phyloP scores from a whole-genome alignment of 163 green algal species.

The Chlamydomonas reinhardtii region DNA sequence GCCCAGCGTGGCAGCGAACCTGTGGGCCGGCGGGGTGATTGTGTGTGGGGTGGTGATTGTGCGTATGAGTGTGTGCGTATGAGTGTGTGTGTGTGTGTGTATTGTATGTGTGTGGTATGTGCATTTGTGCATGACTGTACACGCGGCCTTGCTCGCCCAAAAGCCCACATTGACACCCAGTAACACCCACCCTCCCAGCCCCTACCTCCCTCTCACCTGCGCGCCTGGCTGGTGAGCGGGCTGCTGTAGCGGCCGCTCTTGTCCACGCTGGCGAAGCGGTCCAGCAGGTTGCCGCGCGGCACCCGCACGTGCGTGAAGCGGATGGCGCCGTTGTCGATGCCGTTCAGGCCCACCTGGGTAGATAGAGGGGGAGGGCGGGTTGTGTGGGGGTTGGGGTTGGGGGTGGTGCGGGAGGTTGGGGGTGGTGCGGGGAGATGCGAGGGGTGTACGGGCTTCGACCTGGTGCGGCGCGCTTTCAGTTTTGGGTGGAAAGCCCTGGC shows the following conservation, averaged over 20 bases:
- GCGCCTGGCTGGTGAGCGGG: constrained; percentile 66
- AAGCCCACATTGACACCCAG: not conserved
- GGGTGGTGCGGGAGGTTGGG: too few species aligned
- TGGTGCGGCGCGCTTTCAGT: too few species aligned
- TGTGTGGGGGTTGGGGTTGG: not conserved
- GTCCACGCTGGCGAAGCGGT: constrained; percentile 86
- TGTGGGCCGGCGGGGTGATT: not conserved
- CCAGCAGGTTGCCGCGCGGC: constrained; percentile 84
- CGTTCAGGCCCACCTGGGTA: constrained; percentile 85
- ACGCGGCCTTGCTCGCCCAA: too few species aligned
- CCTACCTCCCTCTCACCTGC: constrained; percentile 23
- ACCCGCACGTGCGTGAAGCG: constrained; percentile 86
- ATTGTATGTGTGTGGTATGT: too few species aligned
- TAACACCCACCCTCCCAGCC: not conserved
- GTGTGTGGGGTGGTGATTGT: too few species aligned
- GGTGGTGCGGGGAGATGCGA: too few species aligned
- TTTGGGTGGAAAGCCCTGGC: too few species aligned
- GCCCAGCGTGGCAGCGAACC: constrained; percentile 90
- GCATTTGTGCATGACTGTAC: too few species aligned
- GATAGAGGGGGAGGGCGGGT: too few species aligned
- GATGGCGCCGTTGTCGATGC: constrained; percentile 92
- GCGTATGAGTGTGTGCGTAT: too few species aligned
- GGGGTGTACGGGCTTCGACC: too few species aligned
- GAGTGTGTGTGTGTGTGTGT: too few species aligned
- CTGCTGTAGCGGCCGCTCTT: constrained; percentile 78